Evolutionary conservation across 2,329 filamentous ascomycete species (phyloP).

Genomic region (Fonsecaea nubica): DNA sequence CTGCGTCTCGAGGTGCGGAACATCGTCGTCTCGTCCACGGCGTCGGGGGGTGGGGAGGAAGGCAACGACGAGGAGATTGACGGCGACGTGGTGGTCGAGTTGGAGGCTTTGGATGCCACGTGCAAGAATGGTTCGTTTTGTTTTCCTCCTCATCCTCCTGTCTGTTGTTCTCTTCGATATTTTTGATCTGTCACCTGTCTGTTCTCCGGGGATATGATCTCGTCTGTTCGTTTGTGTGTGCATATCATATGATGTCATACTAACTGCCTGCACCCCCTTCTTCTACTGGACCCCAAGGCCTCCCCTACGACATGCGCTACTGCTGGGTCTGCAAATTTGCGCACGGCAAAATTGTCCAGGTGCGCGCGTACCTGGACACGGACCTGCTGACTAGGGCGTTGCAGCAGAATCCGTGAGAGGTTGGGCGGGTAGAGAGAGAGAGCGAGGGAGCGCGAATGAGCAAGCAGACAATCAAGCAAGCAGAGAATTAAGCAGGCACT

Average conservation of each 20-base stretch:
- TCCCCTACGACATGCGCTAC: slow-evolving; percentile 31
- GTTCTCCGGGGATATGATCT: neutral
- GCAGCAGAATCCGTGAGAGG: slow-evolving; percentile 22
- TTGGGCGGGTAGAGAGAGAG: neutral
- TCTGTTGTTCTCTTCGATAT: neutral
- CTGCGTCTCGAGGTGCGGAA: slow-evolving; percentile 10
- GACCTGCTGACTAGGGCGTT: slow-evolving; percentile 25
- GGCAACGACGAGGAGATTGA: slow-evolving; percentile 5
- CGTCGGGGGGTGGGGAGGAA: neutral
- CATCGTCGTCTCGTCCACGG: slow-evolving; percentile 3
- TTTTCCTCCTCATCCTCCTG: neutral
- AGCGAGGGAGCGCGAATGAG: neutral
- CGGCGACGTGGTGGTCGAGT: slow-evolving; percentile 23
- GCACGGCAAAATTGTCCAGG: slow-evolving; percentile 22
- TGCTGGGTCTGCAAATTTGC: slow-evolving; percentile 27
- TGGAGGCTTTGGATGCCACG: slow-evolving; percentile 26
- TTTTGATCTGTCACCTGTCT: too few relatives aligned
- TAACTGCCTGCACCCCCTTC: neutral
- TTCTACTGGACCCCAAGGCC: neutral
- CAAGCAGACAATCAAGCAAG: too few relatives aligned
- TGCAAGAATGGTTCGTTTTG: slow-evolving; percentile 24
- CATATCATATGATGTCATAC: neutral
- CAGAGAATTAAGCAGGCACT: too few relatives aligned
- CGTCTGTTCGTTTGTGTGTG: neutral
- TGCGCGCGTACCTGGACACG: slow-evolving; percentile 30